A percentile compares a stretch with the other conserved stretches of the same genome.
These are phyloP conservation scores for Thymus mandschuricus DNA, from an alignment of 257 asterid genomes.

Conservation along the genomic window DNA sequence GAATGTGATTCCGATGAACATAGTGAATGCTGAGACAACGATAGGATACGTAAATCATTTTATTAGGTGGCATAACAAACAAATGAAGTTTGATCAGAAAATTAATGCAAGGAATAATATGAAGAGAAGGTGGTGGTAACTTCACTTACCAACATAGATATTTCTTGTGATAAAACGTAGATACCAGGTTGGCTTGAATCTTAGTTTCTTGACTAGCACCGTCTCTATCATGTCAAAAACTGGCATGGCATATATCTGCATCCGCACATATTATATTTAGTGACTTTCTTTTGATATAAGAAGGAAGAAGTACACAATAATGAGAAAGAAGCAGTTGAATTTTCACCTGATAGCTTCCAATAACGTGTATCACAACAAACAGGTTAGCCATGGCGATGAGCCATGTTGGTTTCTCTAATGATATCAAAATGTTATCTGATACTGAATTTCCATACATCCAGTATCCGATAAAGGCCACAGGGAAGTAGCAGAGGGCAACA, in stretches of 20 bases:
- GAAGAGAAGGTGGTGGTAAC: background rate
- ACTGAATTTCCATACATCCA: constrained; percentile 69
- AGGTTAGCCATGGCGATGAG: constrained; percentile 92
- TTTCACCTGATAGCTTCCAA: constrained; percentile 92
- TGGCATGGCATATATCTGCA: constrained; percentile 89
- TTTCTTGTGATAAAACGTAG: constrained; percentile 70
- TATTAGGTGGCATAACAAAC: too few species aligned
- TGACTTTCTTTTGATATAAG: background rate
- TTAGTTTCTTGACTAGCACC: constrained; percentile 68
- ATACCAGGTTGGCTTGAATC: constrained; percentile 69
- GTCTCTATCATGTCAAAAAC: constrained; percentile 94
- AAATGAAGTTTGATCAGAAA: background rate
- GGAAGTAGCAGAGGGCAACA: constrained; percentile 90
- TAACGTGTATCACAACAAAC: constrained; percentile 88
- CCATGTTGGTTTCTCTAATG: constrained; percentile 69
- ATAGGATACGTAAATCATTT: background rate
- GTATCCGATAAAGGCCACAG: constrained; percentile 84
- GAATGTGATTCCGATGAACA: constrained; percentile 83
- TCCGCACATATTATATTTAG: background rate
- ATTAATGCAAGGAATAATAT: background rate
- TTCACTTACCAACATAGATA: constrained; percentile 65
- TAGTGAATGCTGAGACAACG: constrained; percentile 67
- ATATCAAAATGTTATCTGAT: constrained; percentile 57
- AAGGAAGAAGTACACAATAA: background rate
- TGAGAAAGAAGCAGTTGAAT: background rate